Base-by-base conservation (phyloP, 768 basidiomycete genomes). In the Lepiota venenata region DNA sequence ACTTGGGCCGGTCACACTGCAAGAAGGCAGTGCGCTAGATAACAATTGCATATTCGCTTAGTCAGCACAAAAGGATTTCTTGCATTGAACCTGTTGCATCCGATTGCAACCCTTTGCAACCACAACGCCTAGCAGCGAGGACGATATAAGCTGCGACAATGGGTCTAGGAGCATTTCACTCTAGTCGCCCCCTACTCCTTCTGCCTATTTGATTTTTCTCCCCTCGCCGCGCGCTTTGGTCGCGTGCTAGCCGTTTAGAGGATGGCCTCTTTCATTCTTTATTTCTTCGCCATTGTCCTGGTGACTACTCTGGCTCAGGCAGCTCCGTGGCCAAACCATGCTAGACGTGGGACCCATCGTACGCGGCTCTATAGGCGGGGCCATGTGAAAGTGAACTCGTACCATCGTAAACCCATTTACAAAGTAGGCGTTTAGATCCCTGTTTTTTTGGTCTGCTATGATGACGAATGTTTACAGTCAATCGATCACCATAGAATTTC, bases 361-460 rank as follows among this genome's bases (percentile, higher is more conserved):
- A 39, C 46, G 4, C 50, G 56, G 35, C 18, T 40, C 20, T 52
- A 55, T 42, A 50, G 50, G 25, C 58, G 58, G 3, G 60, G 53
- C 4, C 21, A 25, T 2, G 25, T 63, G n/a, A 5, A 51, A 32
- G 39, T 65, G 8, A 59, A 58, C 42, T 40, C 58, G 16, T 63
- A 53, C 52, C 54, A 64, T 50, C 64, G 63, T 20, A 54, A 54
- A n/a, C 36, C 54, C 3, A 51, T 46, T n/a, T 61, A 56, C 55
- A 60, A 62, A 57, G 64, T 64, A 22, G 16, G 57, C 32, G 36
- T 15, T 41, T 52, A 8, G 32, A 8, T 32, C 10, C n/a, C 2
- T 32, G 32, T 32, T 32, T 4, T 32, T 32, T 11, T 11, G 10
- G 32, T 32, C 9, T 8, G 9, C 10, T 3, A 9, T 32, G 1